Evolutionary conservation across 2,329 filamentous ascomycete species (phyloP).

Genomic region (Colletotrichum sp.): DNA sequence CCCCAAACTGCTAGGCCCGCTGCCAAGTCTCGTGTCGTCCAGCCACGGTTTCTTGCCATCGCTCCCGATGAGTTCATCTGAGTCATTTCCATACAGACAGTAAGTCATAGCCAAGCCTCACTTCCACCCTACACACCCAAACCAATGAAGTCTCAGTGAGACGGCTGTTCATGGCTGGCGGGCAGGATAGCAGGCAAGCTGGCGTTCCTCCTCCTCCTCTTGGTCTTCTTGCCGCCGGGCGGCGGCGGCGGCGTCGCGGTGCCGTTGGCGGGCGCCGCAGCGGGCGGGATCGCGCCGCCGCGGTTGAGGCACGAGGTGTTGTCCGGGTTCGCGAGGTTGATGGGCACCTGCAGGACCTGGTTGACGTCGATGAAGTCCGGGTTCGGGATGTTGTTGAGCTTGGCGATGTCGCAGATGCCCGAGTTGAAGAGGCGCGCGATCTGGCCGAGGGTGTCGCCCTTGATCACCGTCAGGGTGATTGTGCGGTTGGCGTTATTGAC

Average conservation of each 20-base stretch:
- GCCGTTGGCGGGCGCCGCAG: background rate
- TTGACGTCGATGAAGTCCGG: constrained; percentile 1
- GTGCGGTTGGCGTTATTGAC: constrained; percentile 1
- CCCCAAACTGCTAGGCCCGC: background rate
- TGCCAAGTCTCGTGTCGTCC: constrained; percentile 7
- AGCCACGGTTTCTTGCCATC: background rate
- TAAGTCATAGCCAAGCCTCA: background rate
- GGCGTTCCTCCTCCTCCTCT: background rate
- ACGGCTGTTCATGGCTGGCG: background rate
- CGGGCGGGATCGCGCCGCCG: background rate
- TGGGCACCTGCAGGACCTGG: background rate
- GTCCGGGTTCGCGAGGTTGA: constrained; percentile 10
- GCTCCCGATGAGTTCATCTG: background rate
- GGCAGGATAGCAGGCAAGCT: background rate
- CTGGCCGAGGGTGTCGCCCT: constrained; percentile 10
- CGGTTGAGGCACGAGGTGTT: constrained; percentile 9
- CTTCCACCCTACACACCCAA: background rate
- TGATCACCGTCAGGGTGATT: background rate
- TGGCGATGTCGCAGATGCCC: constrained; percentile 18
- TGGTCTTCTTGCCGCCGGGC: background rate
- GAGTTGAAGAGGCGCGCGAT: constrained; percentile 10
- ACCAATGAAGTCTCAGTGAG: background rate
- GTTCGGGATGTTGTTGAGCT: constrained; percentile 6
- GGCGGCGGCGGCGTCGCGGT: background rate
- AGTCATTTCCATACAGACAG: background rate